Base-by-base conservation (phyloP, 495 filamentous ascomycete species). In the Trichodelitschia bisporula region DNA sequence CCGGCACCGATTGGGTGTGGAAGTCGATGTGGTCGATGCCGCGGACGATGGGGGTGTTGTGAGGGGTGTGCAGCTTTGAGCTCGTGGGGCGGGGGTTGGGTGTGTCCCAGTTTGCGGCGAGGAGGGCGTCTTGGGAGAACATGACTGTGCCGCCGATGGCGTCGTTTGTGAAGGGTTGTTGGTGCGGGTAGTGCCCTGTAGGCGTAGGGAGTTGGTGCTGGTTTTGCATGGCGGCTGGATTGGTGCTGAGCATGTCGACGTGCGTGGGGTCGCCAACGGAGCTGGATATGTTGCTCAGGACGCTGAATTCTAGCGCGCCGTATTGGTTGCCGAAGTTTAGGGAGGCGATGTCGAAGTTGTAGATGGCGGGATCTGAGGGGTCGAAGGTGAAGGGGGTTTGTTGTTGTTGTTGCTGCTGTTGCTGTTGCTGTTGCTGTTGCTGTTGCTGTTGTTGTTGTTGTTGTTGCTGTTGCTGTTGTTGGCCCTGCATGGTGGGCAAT, bases 291-390 rank as follows among this genome's bases (percentile, higher is more conserved):
- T 92, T 82, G 13, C 77, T 77, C 3, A 97, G 66, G 66, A 91
- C 90, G 14, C 77, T 70, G 43, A 93, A 91, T 47, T 97, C 86
- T 35, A 89, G 50, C 18, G 79, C 82, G 35, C 79, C 83, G 41
- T 92, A 97, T 19, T 84, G 77, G 43, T 84, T 93, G 28, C 78
- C 82, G 44, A 95, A 97, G 48, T 92, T 91, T 41, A 91, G 61
- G 29, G 79, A 79, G 19, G 86, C 78, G 2, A 91, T 60, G 46
- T 93, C 79, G 45, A 91, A 91, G 45, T 90, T 90, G 57, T 82
- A 91, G 27, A 90, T 49, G 1, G 77, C 74, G 4, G 83, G 77
- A 48, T 93, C 83, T 41, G 72, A 80, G 1, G 80, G 77, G 41
- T 92, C 82, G 47, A 91, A 86, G 16, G 82, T 56, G 10, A 42